Evolutionary conservation across 1,284 basidiomycete genomes (phyloP).

Genomic region (Rhodotorula sp.): DNA sequence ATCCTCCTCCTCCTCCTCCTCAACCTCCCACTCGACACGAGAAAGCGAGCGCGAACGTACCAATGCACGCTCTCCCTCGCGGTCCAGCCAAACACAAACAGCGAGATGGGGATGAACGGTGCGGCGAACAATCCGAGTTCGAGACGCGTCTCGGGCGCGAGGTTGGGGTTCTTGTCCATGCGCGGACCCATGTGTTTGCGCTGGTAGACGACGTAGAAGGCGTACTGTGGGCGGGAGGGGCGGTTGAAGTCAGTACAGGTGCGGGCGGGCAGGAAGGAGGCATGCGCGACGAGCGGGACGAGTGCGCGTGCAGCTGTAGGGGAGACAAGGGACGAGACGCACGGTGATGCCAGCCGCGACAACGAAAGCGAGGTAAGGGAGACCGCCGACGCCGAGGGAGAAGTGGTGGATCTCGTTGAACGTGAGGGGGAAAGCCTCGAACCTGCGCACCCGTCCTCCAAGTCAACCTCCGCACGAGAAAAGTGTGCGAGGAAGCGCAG

Average conservation of each 20-base stretch:
- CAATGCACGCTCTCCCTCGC: conserved; percentile 18
- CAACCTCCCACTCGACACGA: neutral
- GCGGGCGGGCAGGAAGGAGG: neutral
- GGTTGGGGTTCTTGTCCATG: conserved; percentile 16
- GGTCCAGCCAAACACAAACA: conserved; percentile 38
- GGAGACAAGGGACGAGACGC: conserved; percentile 4
- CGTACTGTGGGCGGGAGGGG: conserved; percentile 20
- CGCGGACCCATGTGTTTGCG: conserved; percentile 14
- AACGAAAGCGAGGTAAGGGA: conserved; percentile 36
- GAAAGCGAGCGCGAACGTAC: neutral
- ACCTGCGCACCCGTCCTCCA: conserved; percentile 8
- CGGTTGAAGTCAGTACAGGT: neutral
- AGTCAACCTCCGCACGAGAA: conserved; percentile 22
- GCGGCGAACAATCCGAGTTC: conserved; percentile 20
- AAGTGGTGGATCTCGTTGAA: conserved; percentile 34
- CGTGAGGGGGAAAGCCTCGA: conserved; percentile 43
- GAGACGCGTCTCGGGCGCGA: conserved; percentile 25
- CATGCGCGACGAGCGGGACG: conserved; percentile 1
- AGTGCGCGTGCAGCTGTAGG: too few relatives aligned
- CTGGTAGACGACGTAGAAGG: conserved; percentile 35
- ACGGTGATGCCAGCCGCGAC: conserved; percentile 33
- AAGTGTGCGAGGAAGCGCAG: conserved; percentile 21
- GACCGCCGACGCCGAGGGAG: conserved; percentile 23
- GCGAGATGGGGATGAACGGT: conserved; percentile 21
- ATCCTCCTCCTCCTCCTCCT: too few relatives aligned